These are phyloP conservation scores for Malassezia sympodialis DNA, from an alignment of 1,284 basidiomycete species.

Conservation along the genomic window DNA sequence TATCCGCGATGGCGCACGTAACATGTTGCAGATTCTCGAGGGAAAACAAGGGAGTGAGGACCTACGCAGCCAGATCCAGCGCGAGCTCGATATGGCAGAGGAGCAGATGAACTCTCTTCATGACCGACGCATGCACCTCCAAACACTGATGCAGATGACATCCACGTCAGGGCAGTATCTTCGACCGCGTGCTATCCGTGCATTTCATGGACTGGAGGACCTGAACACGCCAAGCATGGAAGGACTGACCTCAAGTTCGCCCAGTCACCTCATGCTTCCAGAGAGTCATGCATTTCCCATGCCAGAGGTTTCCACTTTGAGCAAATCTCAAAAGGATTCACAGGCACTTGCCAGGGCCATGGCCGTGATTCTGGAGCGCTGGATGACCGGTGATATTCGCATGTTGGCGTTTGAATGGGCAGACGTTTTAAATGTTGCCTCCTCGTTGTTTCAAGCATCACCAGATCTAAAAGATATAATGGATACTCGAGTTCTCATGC, in stretches of 20 bases:
- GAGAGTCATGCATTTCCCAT: slow-evolving; percentile 3
- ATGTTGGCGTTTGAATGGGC: neutral
- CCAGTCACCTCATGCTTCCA: neutral
- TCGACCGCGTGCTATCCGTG: slow-evolving; percentile 12
- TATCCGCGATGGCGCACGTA: slow-evolving; percentile 76
- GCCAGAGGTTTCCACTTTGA: neutral
- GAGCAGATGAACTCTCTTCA: slow-evolving; percentile 60
- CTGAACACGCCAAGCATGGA: slow-evolving; percentile 1
- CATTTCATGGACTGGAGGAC: slow-evolving; percentile 13
- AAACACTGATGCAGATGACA: neutral
- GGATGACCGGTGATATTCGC: neutral
- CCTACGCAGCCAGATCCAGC: slow-evolving; percentile 63
- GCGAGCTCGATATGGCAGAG: slow-evolving; percentile 63
- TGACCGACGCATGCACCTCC: neutral
- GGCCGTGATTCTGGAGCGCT: neutral
- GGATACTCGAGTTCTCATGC: neutral
- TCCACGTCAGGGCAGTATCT: neutral
- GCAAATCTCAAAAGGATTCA: neutral
- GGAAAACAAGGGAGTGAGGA: slow-evolving; percentile 46
- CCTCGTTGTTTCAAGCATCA: neutral
- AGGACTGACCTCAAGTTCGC: neutral
- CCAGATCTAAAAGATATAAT: neutral
- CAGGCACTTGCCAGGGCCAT: neutral
- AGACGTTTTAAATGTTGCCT: neutral
- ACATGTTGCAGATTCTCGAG: slow-evolving; percentile 59